Conservation (phyloP, 768 basidiomycete species). For the Lactifluus pinguis region DNA sequence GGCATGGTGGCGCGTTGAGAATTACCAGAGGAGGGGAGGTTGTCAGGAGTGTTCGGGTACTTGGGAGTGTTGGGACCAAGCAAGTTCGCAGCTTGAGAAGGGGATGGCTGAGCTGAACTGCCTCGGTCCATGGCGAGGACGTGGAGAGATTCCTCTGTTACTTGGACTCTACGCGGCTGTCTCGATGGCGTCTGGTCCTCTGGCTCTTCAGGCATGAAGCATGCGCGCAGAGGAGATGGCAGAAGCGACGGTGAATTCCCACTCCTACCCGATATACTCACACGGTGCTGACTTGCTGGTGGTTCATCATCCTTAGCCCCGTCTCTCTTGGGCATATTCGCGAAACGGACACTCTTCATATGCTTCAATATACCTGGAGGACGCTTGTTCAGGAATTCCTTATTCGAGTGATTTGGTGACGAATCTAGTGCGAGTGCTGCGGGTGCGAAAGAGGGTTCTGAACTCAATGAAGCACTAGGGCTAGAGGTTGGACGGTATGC, state of each 20-base stretch:
- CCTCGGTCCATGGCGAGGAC: not conserved
- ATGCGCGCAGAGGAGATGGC: slow-evolving; percentile 12
- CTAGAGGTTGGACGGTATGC: not conserved
- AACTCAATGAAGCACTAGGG: not conserved
- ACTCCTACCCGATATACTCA: not conserved
- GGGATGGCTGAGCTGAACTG: not conserved
- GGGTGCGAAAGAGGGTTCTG: not conserved
- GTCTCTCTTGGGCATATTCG: slow-evolving; percentile 6
- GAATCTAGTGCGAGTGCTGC: not conserved
- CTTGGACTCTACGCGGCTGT: not conserved
- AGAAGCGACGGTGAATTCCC: slow-evolving; percentile 4
- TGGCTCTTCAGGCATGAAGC: slow-evolving; percentile 1
- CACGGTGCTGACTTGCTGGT: not conserved
- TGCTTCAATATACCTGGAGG: slow-evolving; percentile 18
- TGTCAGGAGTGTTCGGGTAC: not conserved
- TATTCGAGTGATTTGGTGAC: not conserved
- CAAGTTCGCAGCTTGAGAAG: not conserved
- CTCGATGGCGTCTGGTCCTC: not conserved
- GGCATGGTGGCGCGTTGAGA: slow-evolving; percentile 8
- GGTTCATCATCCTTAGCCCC: not conserved
- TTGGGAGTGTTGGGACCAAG: not conserved
- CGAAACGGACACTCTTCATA: slow-evolving; percentile 19
- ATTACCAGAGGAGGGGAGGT: not conserved
- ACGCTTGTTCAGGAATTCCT: not conserved
- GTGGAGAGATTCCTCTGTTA: not conserved